Evolutionary conservation across 2,329 filamentous ascomycete species (phyloP).

Genomic region (Teratosphaeria destructans): DNA sequence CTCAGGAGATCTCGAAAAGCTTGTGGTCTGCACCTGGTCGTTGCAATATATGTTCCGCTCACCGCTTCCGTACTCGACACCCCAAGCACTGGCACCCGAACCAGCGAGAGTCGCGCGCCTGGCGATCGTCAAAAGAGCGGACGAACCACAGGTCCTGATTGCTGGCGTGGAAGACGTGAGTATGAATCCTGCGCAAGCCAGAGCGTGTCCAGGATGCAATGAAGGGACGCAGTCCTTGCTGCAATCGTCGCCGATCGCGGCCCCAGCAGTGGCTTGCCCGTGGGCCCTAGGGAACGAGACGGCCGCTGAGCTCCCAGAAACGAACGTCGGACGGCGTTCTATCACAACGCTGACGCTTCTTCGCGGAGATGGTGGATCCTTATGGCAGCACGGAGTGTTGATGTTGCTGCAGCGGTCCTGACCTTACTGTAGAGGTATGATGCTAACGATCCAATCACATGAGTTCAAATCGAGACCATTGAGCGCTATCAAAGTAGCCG

Average conservation of each 20-base stretch:
- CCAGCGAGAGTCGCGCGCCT: conserved; percentile 5
- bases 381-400: not conserved
- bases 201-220: not conserved
- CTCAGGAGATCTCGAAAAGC: not conserved
- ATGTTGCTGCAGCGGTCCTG: not conserved
- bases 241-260: not conserved
- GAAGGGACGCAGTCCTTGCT: not conserved
- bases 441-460: not conserved
- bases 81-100: not conserved
- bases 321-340: not conserved
- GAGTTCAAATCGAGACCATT: not conserved
- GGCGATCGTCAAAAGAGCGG: conserved; percentile 6
- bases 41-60: not conserved
- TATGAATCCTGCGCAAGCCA: not conserved
- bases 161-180: not conserved
- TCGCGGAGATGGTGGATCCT: not conserved
- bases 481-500: conserved; percentile 2
- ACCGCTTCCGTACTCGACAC: not conserved
- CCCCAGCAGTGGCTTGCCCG: not conserved
- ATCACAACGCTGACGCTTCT: not conserved
- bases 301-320: not conserved
- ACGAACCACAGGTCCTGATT: conserved; percentile 5
- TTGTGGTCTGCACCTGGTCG: not conserved
- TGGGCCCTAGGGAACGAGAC: not conserved
- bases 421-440: not conserved